Evolutionary conservation across 2,329 filamentous ascomycete species (phyloP), one percentile per base, ranked within the genome.

Genomic region (Graphiopsis chlorocephala): DNA sequence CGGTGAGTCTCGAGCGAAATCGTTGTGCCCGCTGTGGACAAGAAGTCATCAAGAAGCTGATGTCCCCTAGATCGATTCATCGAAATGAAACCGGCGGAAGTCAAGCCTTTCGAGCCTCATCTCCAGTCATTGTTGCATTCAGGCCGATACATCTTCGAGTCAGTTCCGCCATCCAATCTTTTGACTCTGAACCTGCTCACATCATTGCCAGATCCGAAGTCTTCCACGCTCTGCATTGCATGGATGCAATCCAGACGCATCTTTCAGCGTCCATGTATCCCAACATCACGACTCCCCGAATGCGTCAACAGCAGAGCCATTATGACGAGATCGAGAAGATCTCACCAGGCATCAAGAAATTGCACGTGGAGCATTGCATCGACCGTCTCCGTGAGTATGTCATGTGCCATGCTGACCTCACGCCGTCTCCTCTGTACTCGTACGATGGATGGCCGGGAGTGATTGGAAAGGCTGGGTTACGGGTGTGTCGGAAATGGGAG

Each of bases 391-490:
- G 70, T 11, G 69, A 72, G 59, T 58, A 65, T 10, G 59, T 68
- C 1, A 66, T 67, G 60, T 72, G 70, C 61, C 61, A 68, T 33
- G 64, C 47, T n/a, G 70, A 71, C 38, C 60, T 71, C 14, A 69
- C 69, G 8, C 68, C 68, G 11, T 64, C 68, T 25, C 67, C 69
- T 1, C 65, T 65, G 14, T 64, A 33, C n/a, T 55, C 50, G 28
- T 55, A 55, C 17, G 50, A 55, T 6, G 28, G 11, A 5, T 55
- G 25, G 17, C 50, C 50, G 2, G 50, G 50, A 66, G 17, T 71
- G 66, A 64, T 71, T 66, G 63, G 47, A 53, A 8, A 65, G 68
- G 4, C 48, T 67, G 20, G 61, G 57, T 2, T 35, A 60, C 38
- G 65, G 65, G 42, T 71, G 66, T 62, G 68, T 69, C 61, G 66